Evolutionary conservation across 208 protist genomes (phyloP), one percentile per base, ranked within the genome.

Genomic region (Trypanosoma boissoni): DNA sequence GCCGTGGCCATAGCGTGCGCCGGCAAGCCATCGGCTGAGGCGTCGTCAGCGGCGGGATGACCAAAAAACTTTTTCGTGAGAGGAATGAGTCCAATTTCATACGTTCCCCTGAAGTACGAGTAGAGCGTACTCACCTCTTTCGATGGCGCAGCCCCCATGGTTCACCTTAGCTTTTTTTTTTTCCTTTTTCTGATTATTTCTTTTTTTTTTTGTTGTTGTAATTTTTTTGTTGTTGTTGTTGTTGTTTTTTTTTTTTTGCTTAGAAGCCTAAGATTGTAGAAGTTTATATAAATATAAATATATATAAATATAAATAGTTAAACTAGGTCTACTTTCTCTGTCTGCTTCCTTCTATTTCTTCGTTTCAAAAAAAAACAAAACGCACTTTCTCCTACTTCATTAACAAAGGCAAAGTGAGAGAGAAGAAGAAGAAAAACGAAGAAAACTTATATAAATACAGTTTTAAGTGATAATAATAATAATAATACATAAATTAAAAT

Each of bases 91-190:
- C 86, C 80, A 51, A 88, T 79, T 62, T 93, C 86, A 65, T 93
- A 93, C 29, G 73, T 93, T 14, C 86, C 86, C 26, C 86, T 61
- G 67, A 93, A 89, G 66, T 90, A 90, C 20, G 86, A 93, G 58
- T 88, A 93, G n/a, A 93, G 68, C 16, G 72, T 76, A 24, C 68
- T 75, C 16, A 58, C 65, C 57, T 93, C 82, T 21, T 64, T 68
- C 9, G 86, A 93, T 2, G 86, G 86, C 26, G 64, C 63, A 21
- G 68, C 86, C 2, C 86, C 86, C 86, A 92, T 92, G 14, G 41
- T 58, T 45, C 31, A 57, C 9, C 36, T 3, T 43, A 56, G 23
- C n/a, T n/a, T n/a, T n/a, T n/a, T n/a, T n/a, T 3, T 29, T 27
- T 20, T 50, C n/a, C 50, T 50, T 50, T 50, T 37, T 36, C 21